Percentiles rank a stretch among this genome's conserved stretches.
These are phyloP conservation scores for Aphanomyces invadans DNA, from an alignment of 352 stramenopile species.

Conservation along the genomic window DNA sequence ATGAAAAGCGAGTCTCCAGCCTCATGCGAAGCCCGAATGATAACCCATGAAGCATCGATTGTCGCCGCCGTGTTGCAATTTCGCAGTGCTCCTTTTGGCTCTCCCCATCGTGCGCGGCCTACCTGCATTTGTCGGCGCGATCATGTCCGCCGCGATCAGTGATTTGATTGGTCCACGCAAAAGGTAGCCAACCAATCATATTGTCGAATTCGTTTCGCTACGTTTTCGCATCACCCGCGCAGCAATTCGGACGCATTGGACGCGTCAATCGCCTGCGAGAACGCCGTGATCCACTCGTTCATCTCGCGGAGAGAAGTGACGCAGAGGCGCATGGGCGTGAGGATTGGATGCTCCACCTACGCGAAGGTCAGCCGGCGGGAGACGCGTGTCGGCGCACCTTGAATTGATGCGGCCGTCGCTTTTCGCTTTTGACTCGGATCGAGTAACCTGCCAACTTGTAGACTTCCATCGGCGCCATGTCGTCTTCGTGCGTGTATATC, in stretches of 20 bases:
- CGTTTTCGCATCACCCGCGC: neutral
- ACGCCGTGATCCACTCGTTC: conserved; percentile 52
- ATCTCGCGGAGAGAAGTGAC: conserved; percentile 54
- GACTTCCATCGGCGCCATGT: conserved; percentile 45
- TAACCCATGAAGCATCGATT: too few relatives aligned
- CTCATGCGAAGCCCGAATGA: too few relatives aligned
- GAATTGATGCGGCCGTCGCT: conserved; percentile 59
- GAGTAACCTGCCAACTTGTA: conserved; percentile 65
- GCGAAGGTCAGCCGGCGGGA: neutral
- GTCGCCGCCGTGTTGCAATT: neutral
- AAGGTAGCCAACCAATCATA: neutral
- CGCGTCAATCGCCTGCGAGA: conserved; percentile 56
- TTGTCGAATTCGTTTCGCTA: neutral
- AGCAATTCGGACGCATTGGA: conserved; percentile 43
- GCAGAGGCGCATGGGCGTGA: conserved; percentile 53
- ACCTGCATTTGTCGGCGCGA: too few relatives aligned
- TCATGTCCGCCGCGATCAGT: neutral
- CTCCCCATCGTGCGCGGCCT: neutral
- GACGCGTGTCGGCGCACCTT: conserved; percentile 3
- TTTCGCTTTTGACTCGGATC: conserved; percentile 55
- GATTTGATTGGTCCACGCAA: neutral
- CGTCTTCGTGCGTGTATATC: conserved; percentile 47
- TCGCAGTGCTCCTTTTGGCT: neutral
- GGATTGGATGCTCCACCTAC: conserved; percentile 36
- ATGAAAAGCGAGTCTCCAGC: too few relatives aligned